A percentile compares a stretch with the other conserved stretches of the same genome.
Conservation (phyloP, 345 rosid genomes). For the Clausena lansium region DNA sequence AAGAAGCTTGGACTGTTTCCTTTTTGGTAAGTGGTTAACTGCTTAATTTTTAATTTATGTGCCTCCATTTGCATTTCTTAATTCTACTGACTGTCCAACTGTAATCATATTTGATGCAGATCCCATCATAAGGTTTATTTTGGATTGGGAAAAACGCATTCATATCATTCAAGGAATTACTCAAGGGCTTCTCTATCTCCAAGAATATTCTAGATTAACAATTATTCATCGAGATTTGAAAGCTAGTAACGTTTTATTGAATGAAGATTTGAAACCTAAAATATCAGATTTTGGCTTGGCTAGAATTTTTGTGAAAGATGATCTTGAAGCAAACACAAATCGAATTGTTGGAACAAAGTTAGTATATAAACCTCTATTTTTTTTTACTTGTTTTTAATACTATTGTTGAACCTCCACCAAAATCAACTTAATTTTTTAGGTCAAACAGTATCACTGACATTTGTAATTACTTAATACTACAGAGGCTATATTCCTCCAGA, state of each 20-base stretch:
- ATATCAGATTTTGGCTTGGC: slow-evolving; percentile 56
- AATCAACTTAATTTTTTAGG: too few relatives aligned
- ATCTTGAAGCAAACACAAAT: slow-evolving; percentile 28
- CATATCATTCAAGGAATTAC: slow-evolving; percentile 8
- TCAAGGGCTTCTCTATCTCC: slow-evolving; percentile 33
- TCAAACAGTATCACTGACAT: too few relatives aligned
- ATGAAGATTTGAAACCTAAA: slow-evolving; percentile 37
- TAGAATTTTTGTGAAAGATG: slow-evolving; percentile 30
- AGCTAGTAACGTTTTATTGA: slow-evolving; percentile 28
- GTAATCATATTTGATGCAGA: slow-evolving; percentile 17
- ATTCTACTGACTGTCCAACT: too few relatives aligned
- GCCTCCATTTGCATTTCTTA: too few relatives aligned
- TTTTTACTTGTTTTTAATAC: too few relatives aligned
- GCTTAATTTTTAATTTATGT: too few relatives aligned
- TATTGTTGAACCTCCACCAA: too few relatives aligned
- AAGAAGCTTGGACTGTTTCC: slow-evolving; percentile 23
- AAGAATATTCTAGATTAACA: slow-evolving; percentile 27
- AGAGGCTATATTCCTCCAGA: neutral
- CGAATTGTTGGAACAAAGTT: slow-evolving; percentile 45
- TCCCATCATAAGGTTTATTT: neutral
- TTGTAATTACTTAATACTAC: neutral
- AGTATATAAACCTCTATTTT: neutral
- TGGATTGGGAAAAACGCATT: slow-evolving; percentile 16
- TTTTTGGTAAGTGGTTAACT: slow-evolving; percentile 20
- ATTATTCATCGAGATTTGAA: slow-evolving; percentile 25